These are phyloP conservation scores for Globisporangium viniferum DNA, from an alignment of 352 stramenopile species.

Conservation along the genomic window DNA sequence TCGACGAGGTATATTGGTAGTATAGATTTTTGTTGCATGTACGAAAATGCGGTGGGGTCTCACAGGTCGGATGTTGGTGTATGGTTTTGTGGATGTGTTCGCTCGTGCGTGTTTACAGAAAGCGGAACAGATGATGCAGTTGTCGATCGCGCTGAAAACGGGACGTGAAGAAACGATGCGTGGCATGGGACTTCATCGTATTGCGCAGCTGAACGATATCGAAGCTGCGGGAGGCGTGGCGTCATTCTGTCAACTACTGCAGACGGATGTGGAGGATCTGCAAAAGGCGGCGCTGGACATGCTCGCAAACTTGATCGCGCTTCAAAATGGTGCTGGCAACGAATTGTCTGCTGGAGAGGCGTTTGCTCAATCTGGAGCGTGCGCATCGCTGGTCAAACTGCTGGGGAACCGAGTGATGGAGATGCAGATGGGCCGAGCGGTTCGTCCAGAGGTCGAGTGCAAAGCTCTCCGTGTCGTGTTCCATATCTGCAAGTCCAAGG, in stretches of 20 bases:
- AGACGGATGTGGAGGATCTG: slow-evolving; percentile 46
- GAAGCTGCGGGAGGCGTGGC: slow-evolving; percentile 71
- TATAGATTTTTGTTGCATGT: background rate
- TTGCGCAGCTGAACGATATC: slow-evolving; percentile 84
- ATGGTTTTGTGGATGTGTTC: background rate
- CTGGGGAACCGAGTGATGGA: slow-evolving; percentile 63
- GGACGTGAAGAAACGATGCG: slow-evolving; percentile 57
- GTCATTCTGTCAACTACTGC: slow-evolving; percentile 69
- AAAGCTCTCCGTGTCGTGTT: slow-evolving; percentile 74
- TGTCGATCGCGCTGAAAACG: slow-evolving; percentile 50
- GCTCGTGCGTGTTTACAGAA: slow-evolving; percentile 26
- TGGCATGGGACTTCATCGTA: slow-evolving; percentile 68
- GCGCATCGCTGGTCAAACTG: slow-evolving; percentile 48
- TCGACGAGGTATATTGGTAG: slow-evolving; percentile 33
- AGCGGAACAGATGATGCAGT: slow-evolving; percentile 64
- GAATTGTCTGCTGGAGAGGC: slow-evolving; percentile 59
- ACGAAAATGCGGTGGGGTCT: background rate
- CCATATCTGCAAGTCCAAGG: slow-evolving; percentile 60
- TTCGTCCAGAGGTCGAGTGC: slow-evolving; percentile 58
- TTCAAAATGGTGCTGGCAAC: slow-evolving; percentile 72
- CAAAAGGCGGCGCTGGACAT: slow-evolving; percentile 67
- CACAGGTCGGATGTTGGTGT: background rate
- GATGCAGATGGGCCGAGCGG: slow-evolving; percentile 37
- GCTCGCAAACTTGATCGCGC: slow-evolving; percentile 68
- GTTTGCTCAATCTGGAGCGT: slow-evolving; percentile 61